phyloP scores from a whole-genome alignment of 2,329 filamentous ascomycete genomes.

The Bimuria novae-zelandiae region DNA sequence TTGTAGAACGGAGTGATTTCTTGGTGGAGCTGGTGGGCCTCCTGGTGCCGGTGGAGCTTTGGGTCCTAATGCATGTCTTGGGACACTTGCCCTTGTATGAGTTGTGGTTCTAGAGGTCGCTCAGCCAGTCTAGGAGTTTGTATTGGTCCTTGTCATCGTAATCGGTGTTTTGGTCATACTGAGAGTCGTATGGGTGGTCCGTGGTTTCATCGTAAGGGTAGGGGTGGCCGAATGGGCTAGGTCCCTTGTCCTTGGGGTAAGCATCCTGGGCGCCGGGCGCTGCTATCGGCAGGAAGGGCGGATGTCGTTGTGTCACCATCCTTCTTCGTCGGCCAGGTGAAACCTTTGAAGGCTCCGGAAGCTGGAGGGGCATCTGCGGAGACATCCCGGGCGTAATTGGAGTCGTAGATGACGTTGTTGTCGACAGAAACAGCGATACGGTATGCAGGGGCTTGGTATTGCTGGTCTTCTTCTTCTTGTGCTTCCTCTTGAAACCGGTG shows the following conservation, averaged over 20 bases:
- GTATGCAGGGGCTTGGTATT: neutral
- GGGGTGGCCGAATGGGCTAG: neutral
- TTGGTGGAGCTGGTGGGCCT: neutral
- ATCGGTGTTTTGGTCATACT: conserved; percentile 5
- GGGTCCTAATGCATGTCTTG: conserved; percentile 4
- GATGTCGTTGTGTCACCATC: neutral
- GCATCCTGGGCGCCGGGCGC: neutral
- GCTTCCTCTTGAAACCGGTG: neutral
- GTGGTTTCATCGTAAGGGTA: conserved; percentile 9
- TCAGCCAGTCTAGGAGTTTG: conserved; percentile 20
- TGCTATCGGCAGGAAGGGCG: neutral
- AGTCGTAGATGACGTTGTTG: neutral
- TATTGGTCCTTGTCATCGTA: conserved; percentile 7
- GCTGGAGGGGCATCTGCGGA: conserved; percentile 8
- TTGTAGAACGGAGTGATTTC: too few species aligned
- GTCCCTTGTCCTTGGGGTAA: neutral
- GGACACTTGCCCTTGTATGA: conserved; percentile 12
- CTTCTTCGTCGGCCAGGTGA: conserved; percentile 7
- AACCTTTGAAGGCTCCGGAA: conserved; percentile 10
- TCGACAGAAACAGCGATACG: neutral
- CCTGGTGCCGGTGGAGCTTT: neutral
- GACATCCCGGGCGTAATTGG: neutral
- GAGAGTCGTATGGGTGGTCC: conserved; percentile 7
- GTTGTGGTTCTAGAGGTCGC: neutral
- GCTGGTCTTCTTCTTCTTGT: conserved; percentile 2